Base-by-base conservation (phyloP, 139 green algal genomes). In the Coccomyxa sp. region DNA sequence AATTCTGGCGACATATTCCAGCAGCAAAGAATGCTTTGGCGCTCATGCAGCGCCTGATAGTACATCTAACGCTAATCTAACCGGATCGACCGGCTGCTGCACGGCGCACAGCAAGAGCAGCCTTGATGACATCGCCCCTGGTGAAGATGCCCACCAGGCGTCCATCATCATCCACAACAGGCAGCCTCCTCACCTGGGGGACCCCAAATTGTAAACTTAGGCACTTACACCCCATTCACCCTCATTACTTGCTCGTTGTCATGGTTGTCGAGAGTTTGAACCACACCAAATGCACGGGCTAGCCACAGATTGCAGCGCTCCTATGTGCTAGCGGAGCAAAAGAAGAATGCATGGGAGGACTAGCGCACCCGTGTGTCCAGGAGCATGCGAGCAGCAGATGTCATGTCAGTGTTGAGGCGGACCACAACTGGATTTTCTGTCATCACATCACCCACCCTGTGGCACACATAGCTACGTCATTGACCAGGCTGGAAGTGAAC, bases 401-500 rank as follows among this genome's bases (percentile, higher is more conserved):
- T 88, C 32, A 96, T 82, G 83, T 93, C 90, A 23, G 91, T 95
- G 18, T 88, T 80, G 18, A 85, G 81, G 0, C 85, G 71, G 13
- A 96, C 93, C 21, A 86, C 88, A 38, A 96, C 82, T 30, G 93
- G 93, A 18, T 91, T 67, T 0, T 71, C 23, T 3, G 93, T 96
- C 93, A 96, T 96, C 1, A 96, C 93, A 81, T 96, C 93, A 21
- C 76, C 79, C 28, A 96, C 93, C 80, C 89, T 96, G 88, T 79
- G 81, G 81, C 66, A 76, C 77, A 28, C 25, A 31, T 16, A 3
- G 3, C 30, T n/a, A 66, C 1, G 16, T 63, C 45, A 66, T 27
- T 67, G 31, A 81, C 77, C 9, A 28, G 51, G 45, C 38, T 68
- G 77, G 16, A 51, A 21, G 77, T 25, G 23, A 25, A 63, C 32